Evolutionary conservation across 768 basidiomycete genomes (phyloP), one percentile per base, ranked within the genome.

Genomic region (Mycena rebaudengoi): DNA sequence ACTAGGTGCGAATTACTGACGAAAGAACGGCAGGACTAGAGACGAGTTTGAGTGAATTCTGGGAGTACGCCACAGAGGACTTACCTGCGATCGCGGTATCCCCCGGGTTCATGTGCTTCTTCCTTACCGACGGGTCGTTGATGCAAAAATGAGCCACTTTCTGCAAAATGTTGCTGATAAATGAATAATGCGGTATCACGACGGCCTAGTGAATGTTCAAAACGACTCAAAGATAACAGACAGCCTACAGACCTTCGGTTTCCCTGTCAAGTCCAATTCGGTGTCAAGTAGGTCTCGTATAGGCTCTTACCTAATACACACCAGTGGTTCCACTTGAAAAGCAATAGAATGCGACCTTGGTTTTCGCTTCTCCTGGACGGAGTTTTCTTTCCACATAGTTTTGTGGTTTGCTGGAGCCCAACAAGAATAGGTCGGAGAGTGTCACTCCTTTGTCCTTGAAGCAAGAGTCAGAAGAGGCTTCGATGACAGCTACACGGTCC

Each of bases 251-350:
- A 79, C 82, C 74, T 82, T 79, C 44, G 79, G 78, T 66, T 75
- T 77, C 51, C 77, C 78, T 79, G 32, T 30, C 32, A 44, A 52
- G 28, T 4, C 41, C 51, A 43, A 66, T 28, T 45, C 35, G 21
- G n/a, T 35, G 23, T 7, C 16, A 41, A 39, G 41, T 23, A n/a
- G 41, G n/a, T n/a, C n/a, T n/a, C 11, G 35, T 23, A 60, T 8
- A 23, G n/a, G 13, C 39, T 73, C 74, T 62, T 75, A 73, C 30
- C n/a, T n/a, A 74, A 79, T 70, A 74, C 63, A 20, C 78, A 73
- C 90, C 90, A 16, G 91, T 92, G 23, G 91, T 92, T 8, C 91
- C 91, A 64, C 90, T 91, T 1, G 91, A 92, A 67, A 92, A 90
- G 53, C 83, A 85, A 55, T 92, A 76, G 67, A 91, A 88, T 6